Conservation (phyloP, 192 early-diverging fungal genomes). For the Phlyctochytrium bullatum region DNA sequence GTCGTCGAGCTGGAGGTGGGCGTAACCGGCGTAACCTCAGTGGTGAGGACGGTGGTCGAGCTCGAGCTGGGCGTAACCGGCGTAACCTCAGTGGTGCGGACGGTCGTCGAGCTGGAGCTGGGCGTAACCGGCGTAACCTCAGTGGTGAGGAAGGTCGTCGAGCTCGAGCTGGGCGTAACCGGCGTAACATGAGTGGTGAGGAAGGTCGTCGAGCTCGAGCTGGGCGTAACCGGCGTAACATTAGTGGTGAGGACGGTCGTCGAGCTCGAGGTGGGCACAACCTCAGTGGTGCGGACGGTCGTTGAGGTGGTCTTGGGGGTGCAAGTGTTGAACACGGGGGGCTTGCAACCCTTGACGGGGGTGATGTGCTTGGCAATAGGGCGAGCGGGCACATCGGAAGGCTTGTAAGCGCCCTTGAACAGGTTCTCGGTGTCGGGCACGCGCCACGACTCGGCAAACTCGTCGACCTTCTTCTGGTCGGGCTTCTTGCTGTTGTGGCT, state of each 20-base stretch:
- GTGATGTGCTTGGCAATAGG: not conserved
- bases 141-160: not conserved
- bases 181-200: not conserved
- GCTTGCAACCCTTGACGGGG: not conserved
- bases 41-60: not conserved
- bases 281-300: not conserved
- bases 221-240: not conserved
- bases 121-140: not conserved
- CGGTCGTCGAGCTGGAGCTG: not conserved
- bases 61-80: not conserved
- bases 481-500: not conserved
- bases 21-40: not conserved
- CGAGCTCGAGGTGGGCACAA: not conserved
- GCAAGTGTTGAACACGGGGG: not conserved
- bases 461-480: not conserved
- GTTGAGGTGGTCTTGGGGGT: slow-evolving; percentile 1
- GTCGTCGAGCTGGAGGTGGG: not conserved
- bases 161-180: not conserved
- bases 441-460: not conserved
- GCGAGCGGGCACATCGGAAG: not conserved
- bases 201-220: not conserved
- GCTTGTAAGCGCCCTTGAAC: not conserved
- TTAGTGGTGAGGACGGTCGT: not conserved
- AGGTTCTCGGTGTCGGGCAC: not conserved
- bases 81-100: not conserved